Conservation (phyloP, 805 yeast species). For the Hanseniaspora mollemarum region DNA sequence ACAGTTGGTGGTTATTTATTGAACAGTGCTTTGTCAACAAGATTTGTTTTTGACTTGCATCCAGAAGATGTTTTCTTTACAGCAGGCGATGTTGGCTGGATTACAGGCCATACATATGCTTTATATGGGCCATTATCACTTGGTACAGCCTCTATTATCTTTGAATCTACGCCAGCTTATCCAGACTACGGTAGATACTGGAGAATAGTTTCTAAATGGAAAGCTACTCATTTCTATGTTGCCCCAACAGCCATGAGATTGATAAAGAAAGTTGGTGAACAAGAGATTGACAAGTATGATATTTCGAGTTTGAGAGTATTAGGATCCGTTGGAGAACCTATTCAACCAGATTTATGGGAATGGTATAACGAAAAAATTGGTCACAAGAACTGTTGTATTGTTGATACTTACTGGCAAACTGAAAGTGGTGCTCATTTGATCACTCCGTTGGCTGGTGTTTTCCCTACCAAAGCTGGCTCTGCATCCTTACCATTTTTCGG, state of each 20-base stretch:
- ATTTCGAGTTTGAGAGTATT: slow-evolving; percentile 77
- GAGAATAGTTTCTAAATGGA: slow-evolving; percentile 86
- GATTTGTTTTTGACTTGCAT: slow-evolving; percentile 87
- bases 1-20: slow-evolving; percentile 87
- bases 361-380: slow-evolving; percentile 95
- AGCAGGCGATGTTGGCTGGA: slow-evolving; percentile 99
- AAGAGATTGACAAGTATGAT: slow-evolving; percentile 67
- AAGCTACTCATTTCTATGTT: slow-evolving; percentile 90
- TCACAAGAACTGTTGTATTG: slow-evolving; percentile 74
- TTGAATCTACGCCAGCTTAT: slow-evolving; percentile 96
- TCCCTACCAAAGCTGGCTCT: slow-evolving; percentile 94
- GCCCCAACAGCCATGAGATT: slow-evolving; percentile 97
- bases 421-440: slow-evolving; percentile 94
- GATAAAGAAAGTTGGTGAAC: slow-evolving; percentile 80
- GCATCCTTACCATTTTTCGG: slow-evolving; percentile 97
- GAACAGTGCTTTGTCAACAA: slow-evolving; percentile 85
- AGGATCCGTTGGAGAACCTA: slow-evolving; percentile 98
- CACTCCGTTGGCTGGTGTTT: slow-evolving; percentile 87
- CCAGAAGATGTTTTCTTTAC: slow-evolving; percentile 81
- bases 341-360: slow-evolving; percentile 95
- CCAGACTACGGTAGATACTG: slow-evolving; percentile 93
- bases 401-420: slow-evolving; percentile 98
- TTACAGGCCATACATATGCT: slow-evolving; percentile 94
- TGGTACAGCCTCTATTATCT: slow-evolving; percentile 86
- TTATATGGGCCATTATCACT: slow-evolving; percentile 82